A percentile compares a stretch with the other conserved stretches of the same genome.
Evolutionary conservation across 2,329 filamentous ascomycete species (phyloP).

Genomic region (Microdochium bolleyi): DNA sequence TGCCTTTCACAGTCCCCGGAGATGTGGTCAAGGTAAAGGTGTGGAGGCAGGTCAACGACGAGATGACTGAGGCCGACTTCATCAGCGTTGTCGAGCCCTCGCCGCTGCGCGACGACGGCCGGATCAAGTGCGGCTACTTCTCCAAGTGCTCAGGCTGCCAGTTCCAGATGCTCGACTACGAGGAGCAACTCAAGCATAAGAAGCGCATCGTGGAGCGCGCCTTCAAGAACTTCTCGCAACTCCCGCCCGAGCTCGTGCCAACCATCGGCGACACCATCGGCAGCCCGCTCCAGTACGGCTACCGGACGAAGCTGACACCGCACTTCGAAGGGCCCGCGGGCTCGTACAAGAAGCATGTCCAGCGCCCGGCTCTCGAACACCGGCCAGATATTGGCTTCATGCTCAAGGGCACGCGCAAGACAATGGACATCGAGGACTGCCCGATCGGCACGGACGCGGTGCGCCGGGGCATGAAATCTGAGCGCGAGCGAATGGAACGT

Average conservation of each 20-base stretch:
- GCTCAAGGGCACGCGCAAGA: constrained; percentile 69
- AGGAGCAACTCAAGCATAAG: constrained; percentile 80
- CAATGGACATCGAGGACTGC: constrained; percentile 94
- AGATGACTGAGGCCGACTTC: constrained; percentile 77
- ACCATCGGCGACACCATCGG: constrained; percentile 76
- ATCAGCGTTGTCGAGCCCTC: constrained; percentile 69
- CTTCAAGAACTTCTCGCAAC: constrained; percentile 81
- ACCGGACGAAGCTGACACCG: constrained; percentile 93
- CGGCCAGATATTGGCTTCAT: constrained; percentile 86
- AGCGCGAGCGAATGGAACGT: constrained; percentile 65
- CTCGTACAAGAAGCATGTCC: constrained; percentile 35
- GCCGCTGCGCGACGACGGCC: constrained; percentile 65
- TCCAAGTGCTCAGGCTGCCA: constrained; percentile 83
- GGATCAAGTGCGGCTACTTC: constrained; percentile 82
- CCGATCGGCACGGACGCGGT: constrained; percentile 89
- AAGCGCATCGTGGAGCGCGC: constrained; percentile 82
- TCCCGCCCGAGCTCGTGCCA: constrained; percentile 69
- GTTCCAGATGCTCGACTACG: constrained; percentile 93
- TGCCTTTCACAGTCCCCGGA: constrained; percentile 83
- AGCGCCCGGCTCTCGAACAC: constrained; percentile 39
- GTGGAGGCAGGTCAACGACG: constrained; percentile 57
- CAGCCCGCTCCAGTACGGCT: constrained; percentile 84
- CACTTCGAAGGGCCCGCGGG: constrained; percentile 79
- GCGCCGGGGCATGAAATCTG: constrained; percentile 66
- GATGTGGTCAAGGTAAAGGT: constrained; percentile 75